Evolutionary conservation across 1,284 basidiomycete genomes (phyloP).

Genomic region (Naganishia sp.): DNA sequence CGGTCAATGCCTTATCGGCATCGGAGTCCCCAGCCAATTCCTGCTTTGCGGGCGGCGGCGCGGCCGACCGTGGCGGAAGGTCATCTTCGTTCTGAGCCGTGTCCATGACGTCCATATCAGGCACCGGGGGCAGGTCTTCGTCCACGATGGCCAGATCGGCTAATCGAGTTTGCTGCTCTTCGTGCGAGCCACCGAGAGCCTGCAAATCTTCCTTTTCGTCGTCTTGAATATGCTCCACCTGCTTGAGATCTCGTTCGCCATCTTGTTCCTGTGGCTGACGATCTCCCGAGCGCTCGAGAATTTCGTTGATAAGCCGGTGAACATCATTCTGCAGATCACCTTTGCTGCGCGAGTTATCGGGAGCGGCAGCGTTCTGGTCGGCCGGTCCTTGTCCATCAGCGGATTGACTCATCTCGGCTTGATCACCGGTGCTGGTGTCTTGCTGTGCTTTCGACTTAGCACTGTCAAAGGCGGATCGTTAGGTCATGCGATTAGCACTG

Average conservation of each 20-base stretch:
- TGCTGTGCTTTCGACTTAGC: conserved; percentile 40
- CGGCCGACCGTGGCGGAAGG: conserved; percentile 28
- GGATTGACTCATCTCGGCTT: conserved; percentile 31
- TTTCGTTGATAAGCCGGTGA: conserved; percentile 79
- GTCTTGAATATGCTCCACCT: conserved; percentile 79
- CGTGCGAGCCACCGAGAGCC: conserved; percentile 81
- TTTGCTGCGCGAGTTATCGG: conserved; percentile 22
- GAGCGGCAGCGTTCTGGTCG: conserved; percentile 46
- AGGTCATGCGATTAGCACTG: too few species aligned
- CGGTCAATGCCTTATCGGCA: conserved; percentile 53
- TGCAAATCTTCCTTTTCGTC: conserved; percentile 77
- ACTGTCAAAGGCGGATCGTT: conserved; percentile 27
- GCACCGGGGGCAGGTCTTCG: conserved; percentile 51
- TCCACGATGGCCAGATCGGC: conserved; percentile 76
- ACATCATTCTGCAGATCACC: conserved; percentile 79
- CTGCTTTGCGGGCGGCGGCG: conserved; percentile 14
- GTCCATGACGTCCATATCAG: conserved; percentile 35
- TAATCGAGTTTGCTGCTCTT: conserved; percentile 79
- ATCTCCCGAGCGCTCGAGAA: conserved; percentile 62
- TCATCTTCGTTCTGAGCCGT: conserved; percentile 32
- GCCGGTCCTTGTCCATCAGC: conserved; percentile 44
- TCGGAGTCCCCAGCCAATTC: conserved; percentile 26
- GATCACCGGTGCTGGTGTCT: conserved; percentile 42
- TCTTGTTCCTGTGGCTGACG: conserved; percentile 53
- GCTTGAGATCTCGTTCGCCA: conserved; percentile 54